phyloP scores from a whole-genome alignment of 2,329 filamentous ascomycete species.

The Colletotrichum liriopes region DNA sequence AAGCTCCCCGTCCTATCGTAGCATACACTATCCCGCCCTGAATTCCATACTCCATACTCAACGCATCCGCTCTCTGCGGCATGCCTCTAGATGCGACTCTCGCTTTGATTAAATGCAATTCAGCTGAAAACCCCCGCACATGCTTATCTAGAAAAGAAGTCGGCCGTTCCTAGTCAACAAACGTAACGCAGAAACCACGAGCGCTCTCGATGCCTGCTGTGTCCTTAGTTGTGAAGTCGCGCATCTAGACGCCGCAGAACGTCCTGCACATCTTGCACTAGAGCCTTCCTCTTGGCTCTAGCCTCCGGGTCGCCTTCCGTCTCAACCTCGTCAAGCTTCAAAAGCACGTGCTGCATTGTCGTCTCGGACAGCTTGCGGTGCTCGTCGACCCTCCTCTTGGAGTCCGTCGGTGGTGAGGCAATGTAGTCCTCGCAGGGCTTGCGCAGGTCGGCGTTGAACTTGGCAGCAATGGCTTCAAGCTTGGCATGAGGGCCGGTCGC shows the following conservation, averaged over 20 bases:
- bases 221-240: conserved; percentile 14
- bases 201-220: conserved; percentile 2
- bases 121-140: conserved; percentile 19
- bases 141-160: conserved; percentile 20
- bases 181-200: conserved; percentile 26
- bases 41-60: neutral
- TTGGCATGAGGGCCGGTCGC: conserved; percentile 69
- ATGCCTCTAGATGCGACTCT: conserved; percentile 41
- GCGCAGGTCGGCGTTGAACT: conserved; percentile 76
- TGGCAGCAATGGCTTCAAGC: conserved; percentile 75
- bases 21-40: neutral
- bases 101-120: conserved; percentile 40
- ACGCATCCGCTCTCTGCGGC: conserved; percentile 18
- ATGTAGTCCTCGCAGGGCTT: conserved; percentile 77
- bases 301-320: conserved; percentile 78
- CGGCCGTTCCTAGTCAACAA: conserved; percentile 25
- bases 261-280: conserved; percentile 81
- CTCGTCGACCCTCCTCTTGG: conserved; percentile 79
- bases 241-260: conserved; percentile 77
- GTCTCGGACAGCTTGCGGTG: conserved; percentile 84
- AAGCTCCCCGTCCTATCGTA: conserved; percentile 16
- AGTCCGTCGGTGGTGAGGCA: conserved; percentile 73
- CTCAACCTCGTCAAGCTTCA: conserved; percentile 85
- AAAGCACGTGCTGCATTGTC: conserved; percentile 80
- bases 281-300: conserved; percentile 76